A percentile compares a stretch with the other conserved stretches of the same genome.
Conservation (phyloP, 495 filamentous ascomycete species). For the Daldinia decipiens region DNA sequence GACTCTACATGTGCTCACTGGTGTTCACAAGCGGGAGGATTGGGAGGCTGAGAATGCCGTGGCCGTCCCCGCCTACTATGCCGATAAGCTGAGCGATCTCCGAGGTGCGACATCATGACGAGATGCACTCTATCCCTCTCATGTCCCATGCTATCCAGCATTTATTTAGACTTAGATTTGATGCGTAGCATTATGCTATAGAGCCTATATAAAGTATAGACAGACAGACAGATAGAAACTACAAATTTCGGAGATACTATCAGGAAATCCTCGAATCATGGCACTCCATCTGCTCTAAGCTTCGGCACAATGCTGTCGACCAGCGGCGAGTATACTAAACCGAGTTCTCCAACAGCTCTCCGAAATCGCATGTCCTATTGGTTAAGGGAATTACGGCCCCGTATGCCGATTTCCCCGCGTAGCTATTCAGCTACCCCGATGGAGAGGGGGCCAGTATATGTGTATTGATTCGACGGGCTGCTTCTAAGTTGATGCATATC, state of each 20-base stretch:
- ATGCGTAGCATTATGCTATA: slow-evolving; percentile 4
- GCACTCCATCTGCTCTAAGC: slow-evolving; percentile 9
- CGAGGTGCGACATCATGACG: slow-evolving; percentile 46
- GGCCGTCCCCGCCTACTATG: slow-evolving; percentile 78
- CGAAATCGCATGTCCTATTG: slow-evolving; percentile 34
- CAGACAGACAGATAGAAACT: slow-evolving; percentile 13
- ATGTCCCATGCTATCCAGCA: background rate
- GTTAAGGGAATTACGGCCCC: slow-evolving; percentile 27
- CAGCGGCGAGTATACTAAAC: slow-evolving; percentile 4
- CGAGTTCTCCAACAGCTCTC: slow-evolving; percentile 27
- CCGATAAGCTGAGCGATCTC: slow-evolving; percentile 85
- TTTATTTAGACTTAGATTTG: slow-evolving; percentile 11
- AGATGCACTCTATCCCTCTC: background rate
- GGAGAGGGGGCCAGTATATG: slow-evolving; percentile 8
- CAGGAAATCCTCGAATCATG: background rate
- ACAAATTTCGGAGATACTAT: background rate
- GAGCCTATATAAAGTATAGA: slow-evolving; percentile 15
- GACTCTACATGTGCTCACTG: slow-evolving; percentile 90
- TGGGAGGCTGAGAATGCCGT: slow-evolving; percentile 70
- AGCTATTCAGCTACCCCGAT: slow-evolving; percentile 17
- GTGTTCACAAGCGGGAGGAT: slow-evolving; percentile 84
- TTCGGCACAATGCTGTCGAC: slow-evolving; percentile 17
- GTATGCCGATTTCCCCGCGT: slow-evolving; percentile 38
- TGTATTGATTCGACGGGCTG: slow-evolving; percentile 21
- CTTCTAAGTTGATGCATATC: background rate